phyloP scores from a whole-genome alignment of 352 stramenopile species.

The Pythium rishiriense region DNA sequence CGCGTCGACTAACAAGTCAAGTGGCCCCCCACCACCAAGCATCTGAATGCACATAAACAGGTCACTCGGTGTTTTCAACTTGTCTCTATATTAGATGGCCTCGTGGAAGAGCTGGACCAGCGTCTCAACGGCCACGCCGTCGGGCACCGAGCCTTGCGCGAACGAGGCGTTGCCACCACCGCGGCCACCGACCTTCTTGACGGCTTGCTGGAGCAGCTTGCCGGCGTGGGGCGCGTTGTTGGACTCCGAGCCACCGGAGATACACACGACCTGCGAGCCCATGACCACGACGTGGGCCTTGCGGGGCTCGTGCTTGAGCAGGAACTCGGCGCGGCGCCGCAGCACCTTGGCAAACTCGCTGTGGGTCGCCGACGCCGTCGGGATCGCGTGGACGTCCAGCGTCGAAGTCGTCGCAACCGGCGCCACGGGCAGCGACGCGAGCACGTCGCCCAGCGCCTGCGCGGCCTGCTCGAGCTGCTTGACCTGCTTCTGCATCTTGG shows the following conservation, averaged over 20 bases:
- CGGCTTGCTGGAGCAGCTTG: constrained; percentile 53
- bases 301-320: constrained; percentile 36
- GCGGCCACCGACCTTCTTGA: constrained; percentile 53
- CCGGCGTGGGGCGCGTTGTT: constrained; percentile 35
- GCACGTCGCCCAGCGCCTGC: constrained; percentile 51
- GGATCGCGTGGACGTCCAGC: constrained; percentile 40
- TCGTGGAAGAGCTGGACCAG: not conserved
- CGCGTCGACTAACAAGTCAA: too few species aligned
- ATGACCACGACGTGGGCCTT: constrained; percentile 51
- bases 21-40: too few species aligned
- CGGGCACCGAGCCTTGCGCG: constrained; percentile 53
- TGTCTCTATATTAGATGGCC: constrained; percentile 3
- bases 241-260: constrained; percentile 17
- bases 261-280: constrained; percentile 53
- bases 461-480: constrained; percentile 56
- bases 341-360: constrained; percentile 54
- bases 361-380: constrained; percentile 9
- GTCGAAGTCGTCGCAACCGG: constrained; percentile 28
- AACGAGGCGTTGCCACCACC: constrained; percentile 64
- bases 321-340: constrained; percentile 59
- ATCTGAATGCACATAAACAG: constrained; percentile 3
- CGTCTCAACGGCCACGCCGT: constrained; percentile 1
- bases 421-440: constrained; percentile 42
- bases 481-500: constrained; percentile 71
- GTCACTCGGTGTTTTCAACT: not conserved